A percentile compares a stretch with the other conserved stretches of the same genome.
phyloP scores from a whole-genome alignment of 2,329 filamentous ascomycete species.

The Botrytis byssoidea region DNA sequence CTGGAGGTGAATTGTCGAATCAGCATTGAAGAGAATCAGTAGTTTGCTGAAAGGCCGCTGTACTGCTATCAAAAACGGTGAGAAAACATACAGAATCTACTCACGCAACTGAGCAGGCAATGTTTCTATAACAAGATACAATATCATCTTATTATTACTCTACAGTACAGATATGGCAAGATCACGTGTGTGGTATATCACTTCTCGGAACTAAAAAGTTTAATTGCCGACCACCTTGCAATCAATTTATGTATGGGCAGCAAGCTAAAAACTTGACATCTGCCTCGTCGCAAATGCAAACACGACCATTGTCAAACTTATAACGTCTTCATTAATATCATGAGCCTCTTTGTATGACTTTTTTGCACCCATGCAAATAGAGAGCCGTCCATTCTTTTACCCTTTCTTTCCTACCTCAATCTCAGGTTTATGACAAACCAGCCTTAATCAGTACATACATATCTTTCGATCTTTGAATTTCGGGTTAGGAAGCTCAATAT shows the following conservation, averaged over 20 bases:
- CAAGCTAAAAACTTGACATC: slow-evolving; percentile 14
- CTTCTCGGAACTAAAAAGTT: slow-evolving; percentile 13
- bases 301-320: slow-evolving; percentile 7
- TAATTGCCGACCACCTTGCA: slow-evolving; percentile 19
- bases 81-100: background rate
- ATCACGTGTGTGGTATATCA: slow-evolving; percentile 2
- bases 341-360: slow-evolving; percentile 18
- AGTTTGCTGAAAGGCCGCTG: background rate
- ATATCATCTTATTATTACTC: background rate
- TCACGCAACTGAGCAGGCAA: background rate
- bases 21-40: background rate
- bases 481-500: slow-evolving; percentile 26
- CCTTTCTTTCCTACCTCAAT: slow-evolving; percentile 5
- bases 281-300: slow-evolving; percentile 14
- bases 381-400: slow-evolving; percentile 21
- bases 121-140: background rate
- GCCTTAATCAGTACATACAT: background rate
- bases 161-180: background rate
- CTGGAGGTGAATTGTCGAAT: background rate
- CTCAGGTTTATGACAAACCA: background rate
- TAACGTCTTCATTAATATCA: slow-evolving; percentile 5
- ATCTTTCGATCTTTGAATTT: background rate
- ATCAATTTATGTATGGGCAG: slow-evolving; percentile 1
- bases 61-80: background rate
- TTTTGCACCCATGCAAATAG: slow-evolving; percentile 8